phyloP scores from a whole-genome alignment of 2,329 filamentous ascomycete species.

The Diaporthe velutina region DNA sequence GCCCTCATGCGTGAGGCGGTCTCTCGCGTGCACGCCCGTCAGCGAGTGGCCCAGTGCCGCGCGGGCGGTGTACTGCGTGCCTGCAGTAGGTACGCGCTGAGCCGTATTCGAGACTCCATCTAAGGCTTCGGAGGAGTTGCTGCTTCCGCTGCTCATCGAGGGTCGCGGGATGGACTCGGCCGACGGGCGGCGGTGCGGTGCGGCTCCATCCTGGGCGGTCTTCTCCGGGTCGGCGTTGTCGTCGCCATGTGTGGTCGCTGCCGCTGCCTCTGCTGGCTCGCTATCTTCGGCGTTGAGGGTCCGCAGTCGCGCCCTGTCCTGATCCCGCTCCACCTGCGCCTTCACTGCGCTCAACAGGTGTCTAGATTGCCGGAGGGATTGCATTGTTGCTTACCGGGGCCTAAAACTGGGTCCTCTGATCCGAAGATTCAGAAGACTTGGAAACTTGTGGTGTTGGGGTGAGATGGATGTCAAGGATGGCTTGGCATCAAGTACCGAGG shows the following conservation, averaged over 20 bases:
- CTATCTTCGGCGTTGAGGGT: constrained; percentile 32
- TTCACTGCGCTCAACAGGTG: constrained; percentile 41
- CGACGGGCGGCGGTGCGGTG: neutral
- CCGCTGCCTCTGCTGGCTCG: neutral
- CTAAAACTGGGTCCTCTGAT: neutral
- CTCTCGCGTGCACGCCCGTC: constrained; percentile 48
- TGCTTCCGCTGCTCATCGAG: neutral
- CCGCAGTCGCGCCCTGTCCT: constrained; percentile 40
- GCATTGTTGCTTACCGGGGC: constrained; percentile 40
- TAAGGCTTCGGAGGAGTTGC: neutral
- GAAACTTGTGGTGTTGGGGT: neutral
- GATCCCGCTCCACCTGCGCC: constrained; percentile 44
- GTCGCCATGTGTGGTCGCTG: neutral
- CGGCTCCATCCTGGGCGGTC: neutral
- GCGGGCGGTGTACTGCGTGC: constrained; percentile 41
- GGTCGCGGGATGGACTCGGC: neutral
- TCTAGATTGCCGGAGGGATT: constrained; percentile 44
- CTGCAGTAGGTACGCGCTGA: constrained; percentile 36
- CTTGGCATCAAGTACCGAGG: neutral
- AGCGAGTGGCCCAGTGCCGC: constrained; percentile 47
- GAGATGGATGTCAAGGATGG: neutral
- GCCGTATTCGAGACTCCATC: constrained; percentile 5
- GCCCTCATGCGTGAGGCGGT: constrained; percentile 44
- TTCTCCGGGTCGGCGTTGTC: constrained; percentile 16
- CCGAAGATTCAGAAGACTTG: constrained; percentile 3